Evolutionary conservation across 192 early-diverging fungal species (phyloP), one percentile per base, ranked within the genome.

Genomic region (Helicostylum pulchrum): DNA sequence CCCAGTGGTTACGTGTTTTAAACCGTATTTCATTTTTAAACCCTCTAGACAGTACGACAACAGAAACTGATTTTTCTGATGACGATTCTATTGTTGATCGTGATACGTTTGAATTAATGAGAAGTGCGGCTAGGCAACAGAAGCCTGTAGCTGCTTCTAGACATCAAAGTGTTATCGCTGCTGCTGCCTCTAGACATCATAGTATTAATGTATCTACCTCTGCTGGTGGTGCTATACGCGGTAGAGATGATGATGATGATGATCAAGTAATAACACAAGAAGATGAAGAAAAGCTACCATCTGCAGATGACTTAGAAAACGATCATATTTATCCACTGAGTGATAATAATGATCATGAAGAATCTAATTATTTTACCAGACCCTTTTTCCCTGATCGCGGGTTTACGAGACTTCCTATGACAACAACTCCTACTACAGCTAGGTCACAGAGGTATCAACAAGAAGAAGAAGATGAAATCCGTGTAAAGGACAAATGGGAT

Each of bases 401-500:
- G 17, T 12, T 19, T 2, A 48, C 14, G 0, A 4, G 3, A 48
- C 46, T 15, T 48, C 8, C 46, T 15, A 48, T 12, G 4, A 9
- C 17, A 48, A 48, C 17, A 15, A 48, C 15, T 19, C 4, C 44
- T 15, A 45, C 44, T 12, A 45, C 44, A 9, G 8, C 14, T 15
- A 9, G 15, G 4, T 17, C 15, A 5, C 36, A 39, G 1, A 6
- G 36, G 6, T 9, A 39, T 39, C 46, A 59, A 21, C 57, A 36
- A 7, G 5, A 0, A 2, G 62, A 64, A 10, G 62, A 46, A 53
- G 42, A 63, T 2, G 42, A 60, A 32, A n/a, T n/a, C 36, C 34
- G 43, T 30, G 45, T 31, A 12, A 57, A 64, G 21, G 53, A 54
- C 30, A 36, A 67, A 45, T 73, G 71, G 71, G 62, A 62, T 21